Evolutionary conservation across 768 basidiomycete species (phyloP).

Genomic region (Psilocybe subaeruginosa): DNA sequence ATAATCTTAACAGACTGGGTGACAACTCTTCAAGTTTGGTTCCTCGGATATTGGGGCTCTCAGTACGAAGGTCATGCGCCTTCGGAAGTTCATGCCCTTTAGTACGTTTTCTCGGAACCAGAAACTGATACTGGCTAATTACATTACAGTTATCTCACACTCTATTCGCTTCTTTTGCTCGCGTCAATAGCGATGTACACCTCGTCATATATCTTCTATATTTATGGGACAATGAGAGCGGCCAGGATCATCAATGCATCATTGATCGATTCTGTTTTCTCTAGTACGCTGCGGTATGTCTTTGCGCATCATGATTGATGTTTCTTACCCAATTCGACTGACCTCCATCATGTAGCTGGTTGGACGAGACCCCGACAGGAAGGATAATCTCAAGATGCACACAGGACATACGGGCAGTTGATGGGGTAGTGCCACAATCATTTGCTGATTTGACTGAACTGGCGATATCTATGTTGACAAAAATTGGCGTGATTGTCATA

Average conservation of each 20-base stretch:
- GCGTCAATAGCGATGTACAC: constrained; percentile 30
- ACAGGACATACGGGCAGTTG: constrained; percentile 43
- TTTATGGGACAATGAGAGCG: constrained; percentile 55
- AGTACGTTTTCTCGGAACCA: constrained; percentile 28
- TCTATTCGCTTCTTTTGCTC: constrained; percentile 20
- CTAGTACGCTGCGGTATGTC: constrained; percentile 60
- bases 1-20: constrained; percentile 28
- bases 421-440: constrained; percentile 37
- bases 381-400: constrained; percentile 21
- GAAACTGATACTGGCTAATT: not conserved
- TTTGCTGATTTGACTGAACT: constrained; percentile 31
- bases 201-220: constrained; percentile 39
- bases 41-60: constrained; percentile 48
- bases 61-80: constrained; percentile 40
- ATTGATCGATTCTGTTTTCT: constrained; percentile 55
- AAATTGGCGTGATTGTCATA: constrained; percentile 41
- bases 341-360: constrained; percentile 41
- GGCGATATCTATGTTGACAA: constrained; percentile 36
- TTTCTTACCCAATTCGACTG: not conserved
- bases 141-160: constrained; percentile 45
- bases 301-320: not conserved
- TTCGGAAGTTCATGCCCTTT: constrained; percentile 34
- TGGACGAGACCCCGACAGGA: constrained; percentile 29
- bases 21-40: constrained; percentile 42
- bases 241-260: constrained; percentile 54